Evolutionary conservation across 768 basidiomycete species (phyloP), one percentile per base, ranked within the genome.

Genomic region (Suillus lakei): DNA sequence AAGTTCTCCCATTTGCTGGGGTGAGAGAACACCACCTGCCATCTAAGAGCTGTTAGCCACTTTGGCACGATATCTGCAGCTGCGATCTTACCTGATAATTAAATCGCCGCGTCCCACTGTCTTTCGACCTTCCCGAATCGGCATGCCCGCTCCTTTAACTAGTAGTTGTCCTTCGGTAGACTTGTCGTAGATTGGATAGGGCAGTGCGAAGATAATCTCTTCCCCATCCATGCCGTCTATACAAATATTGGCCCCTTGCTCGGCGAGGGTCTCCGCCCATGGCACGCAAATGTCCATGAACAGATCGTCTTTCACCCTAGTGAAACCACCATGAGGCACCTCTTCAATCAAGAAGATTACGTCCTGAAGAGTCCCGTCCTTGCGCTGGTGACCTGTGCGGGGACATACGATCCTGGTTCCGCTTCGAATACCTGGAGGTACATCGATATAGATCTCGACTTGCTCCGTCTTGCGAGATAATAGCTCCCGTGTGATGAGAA

Each of bases 91-190:
- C 89, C 83, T 85, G 63, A 91, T 79, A 65, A 90, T 78, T 70
- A 91, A 77, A 70, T 89, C 87, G 21, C 90, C 89, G 69, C 85
- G 82, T 41, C 87, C 87, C 61, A 85, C 73, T 12, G 85, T 77
- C 69, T 80, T 77, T 12, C 86, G 83, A 36, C 82, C 77, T n/a
- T 84, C 80, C 63, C 85, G 77, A 53, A 88, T 79, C 46, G 88
- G 88, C 90, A 91, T 91, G n/a, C 90, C 90, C 61, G 85, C 87
- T 48, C 86, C 88, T 70, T 79, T 80, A 62, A 89, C 77, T 46
- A 82, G 77, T 50, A 82, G 74, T 65, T 83, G 81, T 18, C 87
- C 88, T 60, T 80, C 83, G 62, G 85, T 76, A 5, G 76, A 77
- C 69, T 81, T 81, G 68, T 85, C 84, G 60, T 78, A 73, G 68